A percentile compares a stretch with the other conserved stretches of the same genome.
Evolutionary conservation across 1,284 basidiomycete species (phyloP).

Genomic region (Waitea zeae): DNA sequence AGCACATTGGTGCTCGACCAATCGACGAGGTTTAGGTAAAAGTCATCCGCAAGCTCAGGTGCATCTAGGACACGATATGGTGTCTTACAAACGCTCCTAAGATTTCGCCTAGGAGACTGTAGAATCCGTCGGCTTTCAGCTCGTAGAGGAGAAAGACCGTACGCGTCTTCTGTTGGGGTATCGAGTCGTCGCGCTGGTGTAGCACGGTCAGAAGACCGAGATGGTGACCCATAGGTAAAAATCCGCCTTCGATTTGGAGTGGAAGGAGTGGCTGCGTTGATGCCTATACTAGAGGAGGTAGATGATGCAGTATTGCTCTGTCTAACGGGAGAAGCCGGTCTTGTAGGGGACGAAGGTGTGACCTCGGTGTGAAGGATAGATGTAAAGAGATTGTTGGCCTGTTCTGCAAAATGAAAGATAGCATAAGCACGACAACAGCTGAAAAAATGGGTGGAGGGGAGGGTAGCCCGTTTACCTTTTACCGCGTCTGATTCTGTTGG

Average conservation of each 20-base stretch:
- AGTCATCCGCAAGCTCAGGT: conserved; percentile 93
- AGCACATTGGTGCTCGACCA: conserved; percentile 94
- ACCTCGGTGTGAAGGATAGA: conserved; percentile 62
- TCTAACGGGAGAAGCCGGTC: conserved; percentile 42
- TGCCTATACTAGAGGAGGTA: too few species aligned
- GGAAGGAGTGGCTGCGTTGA: conserved; percentile 20
- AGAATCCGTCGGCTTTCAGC: conserved; percentile 73
- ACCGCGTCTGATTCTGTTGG: conserved; percentile 64
- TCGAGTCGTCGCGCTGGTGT: conserved; percentile 53
- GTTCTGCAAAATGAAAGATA: conserved; percentile 25
- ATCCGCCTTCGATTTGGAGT: conserved; percentile 52
- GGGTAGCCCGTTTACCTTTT: too few species aligned
- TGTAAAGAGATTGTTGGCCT: conserved; percentile 63
- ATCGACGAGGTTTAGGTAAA: conserved; percentile 95
- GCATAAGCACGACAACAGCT: not conserved
- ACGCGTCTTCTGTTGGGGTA: conserved; percentile 66
- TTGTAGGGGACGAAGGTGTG: conserved; percentile 43
- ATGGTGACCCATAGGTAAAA: conserved; percentile 52
- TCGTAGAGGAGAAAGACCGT: conserved; percentile 83
- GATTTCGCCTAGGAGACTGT: conserved; percentile 66
- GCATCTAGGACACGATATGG: conserved; percentile 97
- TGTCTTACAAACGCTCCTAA: conserved; percentile 81
- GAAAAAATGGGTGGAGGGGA: conserved; percentile 8
- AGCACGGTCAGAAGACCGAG: conserved; percentile 27
- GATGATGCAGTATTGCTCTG: too few species aligned